Conservation (phyloP, 139 green algal species). For the Haematococcus sp. region DNA sequence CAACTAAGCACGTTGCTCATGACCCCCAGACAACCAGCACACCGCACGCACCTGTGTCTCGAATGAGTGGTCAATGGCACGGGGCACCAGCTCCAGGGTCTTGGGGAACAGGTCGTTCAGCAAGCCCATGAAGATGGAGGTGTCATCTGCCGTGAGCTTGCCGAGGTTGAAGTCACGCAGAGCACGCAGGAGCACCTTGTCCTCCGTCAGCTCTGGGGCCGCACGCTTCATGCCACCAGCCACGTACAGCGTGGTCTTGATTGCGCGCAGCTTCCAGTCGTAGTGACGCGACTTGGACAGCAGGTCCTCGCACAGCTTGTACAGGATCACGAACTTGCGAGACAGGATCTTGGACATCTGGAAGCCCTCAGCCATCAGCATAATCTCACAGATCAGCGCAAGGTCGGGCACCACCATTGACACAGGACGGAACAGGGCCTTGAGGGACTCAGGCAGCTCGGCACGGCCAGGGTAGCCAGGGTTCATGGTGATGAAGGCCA, state of each 20-base stretch:
- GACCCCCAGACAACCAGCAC: not conserved
- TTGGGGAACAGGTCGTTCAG: conserved; percentile 93
- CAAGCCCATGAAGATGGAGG: conserved; percentile 88
- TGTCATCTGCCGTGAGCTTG: conserved; percentile 90
- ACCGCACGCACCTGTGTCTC: conserved; percentile 57
- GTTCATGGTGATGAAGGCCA: conserved; percentile 99
- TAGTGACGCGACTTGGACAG: conserved; percentile 87
- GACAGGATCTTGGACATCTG: conserved; percentile 79
- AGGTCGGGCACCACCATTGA: conserved; percentile 92
- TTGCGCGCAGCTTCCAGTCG: conserved; percentile 96
- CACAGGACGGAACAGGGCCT: conserved; percentile 88
- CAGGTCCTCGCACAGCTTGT: conserved; percentile 91
- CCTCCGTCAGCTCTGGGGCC: conserved; percentile 81
- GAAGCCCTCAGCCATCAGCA: conserved; percentile 96
- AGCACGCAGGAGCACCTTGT: conserved; percentile 88
- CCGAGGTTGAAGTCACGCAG: conserved; percentile 95
- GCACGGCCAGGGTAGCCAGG: conserved; percentile 81
- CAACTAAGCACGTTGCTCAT: too few species aligned
- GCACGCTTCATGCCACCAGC: conserved; percentile 90
- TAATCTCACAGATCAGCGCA: conserved; percentile 92
- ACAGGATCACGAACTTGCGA: conserved; percentile 93
- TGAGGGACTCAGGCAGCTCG: conserved; percentile 92
- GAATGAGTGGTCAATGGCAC: conserved; percentile 72
- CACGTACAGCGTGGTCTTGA: conserved; percentile 96
- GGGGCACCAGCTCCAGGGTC: conserved; percentile 76